Conservation (phyloP, 495 filamentous ascomycete species). For the Viridothelium virens region DNA sequence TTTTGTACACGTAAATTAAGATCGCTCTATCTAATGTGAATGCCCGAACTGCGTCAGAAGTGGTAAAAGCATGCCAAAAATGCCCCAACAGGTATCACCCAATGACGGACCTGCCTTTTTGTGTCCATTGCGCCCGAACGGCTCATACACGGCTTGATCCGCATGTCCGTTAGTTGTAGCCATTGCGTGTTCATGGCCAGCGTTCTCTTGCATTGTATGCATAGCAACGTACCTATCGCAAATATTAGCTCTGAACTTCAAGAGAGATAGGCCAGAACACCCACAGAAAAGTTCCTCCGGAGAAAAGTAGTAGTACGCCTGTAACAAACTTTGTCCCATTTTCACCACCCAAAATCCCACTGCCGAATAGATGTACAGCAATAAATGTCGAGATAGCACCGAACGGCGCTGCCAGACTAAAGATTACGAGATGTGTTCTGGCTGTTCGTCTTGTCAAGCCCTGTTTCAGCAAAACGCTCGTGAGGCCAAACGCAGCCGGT, state of each 20-base stretch:
- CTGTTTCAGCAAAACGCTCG: conserved; percentile 79
- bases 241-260: conserved; percentile 21
- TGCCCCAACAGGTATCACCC: conserved; percentile 62
- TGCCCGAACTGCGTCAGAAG: conserved; percentile 86
- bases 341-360: conserved; percentile 35
- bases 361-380: conserved; percentile 64
- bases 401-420: conserved; percentile 81
- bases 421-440: conserved; percentile 76
- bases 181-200: conserved; percentile 33
- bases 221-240: conserved; percentile 80
- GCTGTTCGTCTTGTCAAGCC: conserved; percentile 79
- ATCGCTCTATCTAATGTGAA: conserved; percentile 48
- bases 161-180: conserved; percentile 39
- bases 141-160: conserved; percentile 31
- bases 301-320: conserved; percentile 84
- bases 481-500: conserved; percentile 90
- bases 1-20: not conserved
- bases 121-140: conserved; percentile 2
- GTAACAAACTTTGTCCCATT: conserved; percentile 72
- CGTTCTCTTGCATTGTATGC: conserved; percentile 92
- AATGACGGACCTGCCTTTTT: conserved; percentile 44
- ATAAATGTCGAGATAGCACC: conserved; percentile 80
- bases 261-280: conserved; percentile 29
- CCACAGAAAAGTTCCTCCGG: conserved; percentile 90
- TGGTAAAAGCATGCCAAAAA: conserved; percentile 84